phyloP scores from a whole-genome alignment of 2,329 filamentous ascomycete species.

The Colletotrichum sp. region DNA sequence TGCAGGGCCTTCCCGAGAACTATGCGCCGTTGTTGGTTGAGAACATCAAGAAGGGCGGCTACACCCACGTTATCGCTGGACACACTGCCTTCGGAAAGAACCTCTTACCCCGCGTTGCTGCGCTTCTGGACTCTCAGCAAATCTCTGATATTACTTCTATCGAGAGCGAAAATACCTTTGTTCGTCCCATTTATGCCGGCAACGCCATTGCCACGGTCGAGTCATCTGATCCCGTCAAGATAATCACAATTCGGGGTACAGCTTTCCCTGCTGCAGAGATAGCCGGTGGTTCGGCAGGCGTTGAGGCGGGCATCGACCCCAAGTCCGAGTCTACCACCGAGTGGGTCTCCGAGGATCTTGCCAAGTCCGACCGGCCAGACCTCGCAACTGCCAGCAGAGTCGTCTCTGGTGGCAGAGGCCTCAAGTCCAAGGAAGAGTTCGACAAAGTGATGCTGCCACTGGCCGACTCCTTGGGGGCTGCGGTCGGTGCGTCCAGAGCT shows the following conservation, averaged over 20 bases:
- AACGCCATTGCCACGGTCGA: conserved; percentile 97
- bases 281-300: conserved; percentile 73
- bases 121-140: conserved; percentile 89
- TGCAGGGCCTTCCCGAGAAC: conserved; percentile 86
- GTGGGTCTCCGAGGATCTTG: conserved; percentile 93
- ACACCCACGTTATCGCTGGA: conserved; percentile 87
- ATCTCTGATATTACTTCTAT: conserved; percentile 90
- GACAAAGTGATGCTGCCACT: conserved; percentile 91
- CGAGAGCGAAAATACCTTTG: conserved; percentile 90
- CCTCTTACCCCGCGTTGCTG: conserved; percentile 87
- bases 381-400: conserved; percentile 88
- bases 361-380: conserved; percentile 93
- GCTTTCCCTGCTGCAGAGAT: conserved; percentile 80
- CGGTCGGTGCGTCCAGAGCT: conserved; percentile 91
- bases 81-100: conserved; percentile 98
- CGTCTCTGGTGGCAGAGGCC: conserved; percentile 89
- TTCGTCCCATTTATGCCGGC: conserved; percentile 95
- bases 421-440: conserved; percentile 99
- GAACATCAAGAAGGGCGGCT: conserved; percentile 95
- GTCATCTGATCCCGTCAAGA: conserved; percentile 82
- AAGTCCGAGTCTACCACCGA: conserved; percentile 76
- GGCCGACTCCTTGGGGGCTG: conserved; percentile 91
- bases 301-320: conserved; percentile 85
- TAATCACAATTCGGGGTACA: conserved; percentile 92
- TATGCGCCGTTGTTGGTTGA: conserved; percentile 92